Evolutionary conservation across 495 filamentous ascomycete species (phyloP).

Genomic region (Chlorociboria aeruginascens): DNA sequence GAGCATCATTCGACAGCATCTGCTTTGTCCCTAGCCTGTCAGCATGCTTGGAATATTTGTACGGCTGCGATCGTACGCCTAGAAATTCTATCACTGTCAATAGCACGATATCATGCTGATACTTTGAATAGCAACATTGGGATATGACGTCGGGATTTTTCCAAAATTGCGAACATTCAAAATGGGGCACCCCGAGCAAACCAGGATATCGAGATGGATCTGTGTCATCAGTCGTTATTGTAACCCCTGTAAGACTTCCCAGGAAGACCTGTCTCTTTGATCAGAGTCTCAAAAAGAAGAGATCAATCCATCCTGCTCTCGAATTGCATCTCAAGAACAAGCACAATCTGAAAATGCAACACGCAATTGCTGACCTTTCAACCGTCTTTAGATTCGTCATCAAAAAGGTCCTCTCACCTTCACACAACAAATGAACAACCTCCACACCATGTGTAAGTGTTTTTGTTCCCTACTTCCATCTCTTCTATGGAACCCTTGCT

Average conservation of each 20-base stretch:
- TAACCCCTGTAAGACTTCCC: neutral
- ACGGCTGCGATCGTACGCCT: neutral
- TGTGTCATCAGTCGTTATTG: neutral
- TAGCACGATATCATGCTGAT: neutral
- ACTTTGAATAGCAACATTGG: neutral
- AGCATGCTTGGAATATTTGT: neutral
- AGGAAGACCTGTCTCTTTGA: neutral
- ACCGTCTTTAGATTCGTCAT: too few relatives aligned
- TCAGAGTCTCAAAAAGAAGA: too few relatives aligned
- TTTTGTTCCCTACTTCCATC: neutral
- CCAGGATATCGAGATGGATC: neutral
- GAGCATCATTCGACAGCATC: neutral
- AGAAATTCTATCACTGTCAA: neutral
- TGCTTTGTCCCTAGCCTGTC: neutral
- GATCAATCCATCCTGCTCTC: too few relatives aligned
- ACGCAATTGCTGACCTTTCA: too few relatives aligned
- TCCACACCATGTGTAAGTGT: conserved; percentile 10
- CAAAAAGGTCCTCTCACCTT: too few relatives aligned
- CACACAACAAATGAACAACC: neutral
- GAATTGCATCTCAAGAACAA: too few relatives aligned
- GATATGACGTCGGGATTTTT: neutral
- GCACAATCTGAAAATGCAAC: too few relatives aligned
- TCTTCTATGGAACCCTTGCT: neutral
- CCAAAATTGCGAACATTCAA: neutral
- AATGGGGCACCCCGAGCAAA: neutral